Evolutionary conservation across 2,329 filamentous ascomycete genomes (phyloP), one percentile per base, ranked within the genome.

Genomic region (Fusarium guadeloupense): DNA sequence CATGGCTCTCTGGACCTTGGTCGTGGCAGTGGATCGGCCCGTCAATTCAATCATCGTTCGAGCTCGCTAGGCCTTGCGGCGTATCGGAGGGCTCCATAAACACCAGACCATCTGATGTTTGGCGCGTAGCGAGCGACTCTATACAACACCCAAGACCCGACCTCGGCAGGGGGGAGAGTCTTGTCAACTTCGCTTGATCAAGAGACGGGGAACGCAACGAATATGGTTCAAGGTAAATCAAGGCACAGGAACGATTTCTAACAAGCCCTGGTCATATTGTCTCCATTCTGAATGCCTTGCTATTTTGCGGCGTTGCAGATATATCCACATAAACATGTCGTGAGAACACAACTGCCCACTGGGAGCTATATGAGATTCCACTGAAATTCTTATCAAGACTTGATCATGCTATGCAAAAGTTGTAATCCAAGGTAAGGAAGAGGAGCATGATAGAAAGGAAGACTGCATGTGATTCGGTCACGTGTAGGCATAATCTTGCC

Each of bases 41-140:
- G 61, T 58, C 53, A 46, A 66, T 44, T 52, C 53, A 59, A 48
- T 43, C 39, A 64, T 62, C 48, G 61, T 63, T 57, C 61, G 56
- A 64, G 60, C 46, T 59, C 33, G 38, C 56, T 43, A 34, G 43
- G 35, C 37, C 41, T 41, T 54, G 20, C 31, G 41, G 40, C 42
- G 31, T 37, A 35, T 54, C 60, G 35, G 61, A 43, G 28, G 52
- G 47, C 20, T 49, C 61, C 61, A 56, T 62, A 39, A 54, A 44
- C 21, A 44, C 51, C 54, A 59, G 54, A 59, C 54, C 47, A 45
- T 62, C 61, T 48, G 50, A 57, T 61, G 40, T 54, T 62, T 23
- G 47, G 28, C 35, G 30, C 14, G 31, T 46, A 44, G 51, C 46
- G 56, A 44, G 51, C 46, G 56, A 50, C 34, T 54, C 38, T 44